A percentile compares a stretch with the other conserved stretches of the same genome.
Evolutionary conservation across 2,329 filamentous ascomycete species (phyloP).

Genomic region (Emmonsia crescens): DNA sequence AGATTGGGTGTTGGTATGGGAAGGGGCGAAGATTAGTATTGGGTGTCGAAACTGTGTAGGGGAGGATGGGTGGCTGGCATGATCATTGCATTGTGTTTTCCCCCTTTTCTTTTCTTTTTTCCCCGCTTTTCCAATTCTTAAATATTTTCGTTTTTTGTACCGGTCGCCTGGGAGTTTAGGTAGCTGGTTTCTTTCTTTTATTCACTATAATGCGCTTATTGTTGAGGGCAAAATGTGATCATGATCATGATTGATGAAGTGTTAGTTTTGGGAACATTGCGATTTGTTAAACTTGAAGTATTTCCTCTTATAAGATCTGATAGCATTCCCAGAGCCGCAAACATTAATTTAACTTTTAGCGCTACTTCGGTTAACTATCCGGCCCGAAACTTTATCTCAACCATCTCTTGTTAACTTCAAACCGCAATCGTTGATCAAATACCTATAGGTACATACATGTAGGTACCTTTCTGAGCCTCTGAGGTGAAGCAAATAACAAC

Average conservation of each 20-base stretch:
- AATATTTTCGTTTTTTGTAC: background rate
- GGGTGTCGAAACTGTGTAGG: constrained; percentile 24
- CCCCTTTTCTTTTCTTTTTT: background rate
- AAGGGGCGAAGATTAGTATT: constrained; percentile 26
- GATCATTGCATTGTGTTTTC: background rate
- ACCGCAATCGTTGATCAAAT: background rate
- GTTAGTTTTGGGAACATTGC: background rate
- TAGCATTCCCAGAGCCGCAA: background rate
- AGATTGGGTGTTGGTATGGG: constrained; percentile 22
- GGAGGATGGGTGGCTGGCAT: constrained; percentile 9
- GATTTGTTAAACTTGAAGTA: background rate
- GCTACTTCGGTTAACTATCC: no score
- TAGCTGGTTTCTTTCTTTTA: background rate
- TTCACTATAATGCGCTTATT: background rate
- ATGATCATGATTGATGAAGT: background rate
- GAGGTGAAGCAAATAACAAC: no score
- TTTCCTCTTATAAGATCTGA: background rate
- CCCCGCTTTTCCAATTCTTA: background rate
- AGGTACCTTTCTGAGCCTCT: no score
- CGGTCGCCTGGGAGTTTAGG: background rate
- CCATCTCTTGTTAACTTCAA: background rate
- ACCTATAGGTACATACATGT: no score
- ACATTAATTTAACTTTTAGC: background rate
- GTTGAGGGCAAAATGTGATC: background rate
- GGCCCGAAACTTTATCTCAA: background rate